phyloP scores from a whole-genome alignment of 495 filamentous ascomycete genomes.

The Podospora sp. region DNA sequence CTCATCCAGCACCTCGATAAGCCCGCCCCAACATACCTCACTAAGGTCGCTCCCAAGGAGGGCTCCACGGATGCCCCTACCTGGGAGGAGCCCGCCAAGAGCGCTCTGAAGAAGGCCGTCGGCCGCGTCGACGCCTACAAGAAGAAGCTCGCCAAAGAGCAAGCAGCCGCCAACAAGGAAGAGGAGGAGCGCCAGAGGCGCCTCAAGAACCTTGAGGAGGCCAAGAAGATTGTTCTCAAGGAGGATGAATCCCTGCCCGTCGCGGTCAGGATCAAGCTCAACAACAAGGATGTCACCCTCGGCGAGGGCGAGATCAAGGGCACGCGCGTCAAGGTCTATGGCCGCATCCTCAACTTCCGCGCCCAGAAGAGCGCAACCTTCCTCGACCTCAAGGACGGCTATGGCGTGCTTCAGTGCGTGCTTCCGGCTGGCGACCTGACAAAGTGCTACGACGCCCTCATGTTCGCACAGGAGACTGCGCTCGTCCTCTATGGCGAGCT shows the following conservation, averaged over 20 bases:
- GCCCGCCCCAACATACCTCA: constrained; percentile 63
- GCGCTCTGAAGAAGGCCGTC: constrained; percentile 78
- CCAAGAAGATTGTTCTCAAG: constrained; percentile 82
- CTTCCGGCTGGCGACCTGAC: constrained; percentile 75
- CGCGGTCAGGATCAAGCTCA: constrained; percentile 74
- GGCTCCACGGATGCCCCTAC: constrained; percentile 56
- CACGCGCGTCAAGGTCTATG: constrained; percentile 78
- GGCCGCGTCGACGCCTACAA: constrained; percentile 71
- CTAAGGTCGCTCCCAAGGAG: constrained; percentile 67
- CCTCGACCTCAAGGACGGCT: constrained; percentile 84
- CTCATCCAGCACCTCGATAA: constrained; percentile 70
- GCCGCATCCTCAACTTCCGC: constrained; percentile 82
- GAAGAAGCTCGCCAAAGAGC: constrained; percentile 75
- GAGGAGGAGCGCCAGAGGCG: constrained; percentile 71
- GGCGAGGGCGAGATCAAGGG: constrained; percentile 65
- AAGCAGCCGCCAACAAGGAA: constrained; percentile 67
- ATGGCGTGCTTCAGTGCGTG: constrained; percentile 87
- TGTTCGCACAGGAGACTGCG: constrained; percentile 85
- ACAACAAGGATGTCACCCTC: constrained; percentile 69
- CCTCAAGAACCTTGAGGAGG: constrained; percentile 70
- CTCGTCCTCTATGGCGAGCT: constrained; percentile 88
- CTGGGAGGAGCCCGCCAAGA: constrained; percentile 83
- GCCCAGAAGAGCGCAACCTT: constrained; percentile 88
- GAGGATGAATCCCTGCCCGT: constrained; percentile 81
- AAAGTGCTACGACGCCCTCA: constrained; percentile 89